A percentile compares a stretch with the other conserved stretches of the same genome.
phyloP scores from a whole-genome alignment of 176 grass and related monocot genomes.

The Cocos nucifera region DNA sequence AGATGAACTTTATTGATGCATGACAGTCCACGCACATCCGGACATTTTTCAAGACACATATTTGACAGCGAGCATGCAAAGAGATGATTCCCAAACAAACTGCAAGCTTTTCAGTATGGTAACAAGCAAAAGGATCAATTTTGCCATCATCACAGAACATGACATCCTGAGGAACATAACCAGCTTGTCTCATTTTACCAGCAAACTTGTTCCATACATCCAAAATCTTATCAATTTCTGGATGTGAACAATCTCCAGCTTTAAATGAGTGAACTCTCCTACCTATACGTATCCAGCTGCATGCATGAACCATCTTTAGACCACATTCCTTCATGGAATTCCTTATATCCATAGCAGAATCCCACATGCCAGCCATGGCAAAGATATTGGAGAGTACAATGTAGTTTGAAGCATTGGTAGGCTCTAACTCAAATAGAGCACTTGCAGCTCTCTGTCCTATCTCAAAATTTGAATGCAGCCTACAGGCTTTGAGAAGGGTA shows the following conservation, averaged over 20 bases:
- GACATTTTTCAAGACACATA: constrained; percentile 58
- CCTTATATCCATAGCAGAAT: constrained; percentile 38
- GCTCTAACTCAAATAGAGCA: constrained; percentile 58
- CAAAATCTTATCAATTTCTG: constrained; percentile 33
- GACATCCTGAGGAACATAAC: constrained; percentile 31
- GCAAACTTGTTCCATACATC: constrained; percentile 33
- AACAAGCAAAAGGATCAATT: constrained; percentile 54
- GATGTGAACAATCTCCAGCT: constrained; percentile 52
- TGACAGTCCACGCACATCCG: constrained; percentile 65
- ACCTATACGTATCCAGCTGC: constrained; percentile 40
- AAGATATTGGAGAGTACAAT: constrained; percentile 54
- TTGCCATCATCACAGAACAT: constrained; percentile 36
- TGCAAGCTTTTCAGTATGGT: constrained; percentile 49
- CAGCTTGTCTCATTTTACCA: constrained; percentile 41
- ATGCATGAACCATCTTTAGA: constrained; percentile 32
- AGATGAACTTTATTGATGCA: constrained; percentile 49
- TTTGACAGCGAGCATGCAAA: constrained; percentile 17
- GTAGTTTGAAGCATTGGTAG: constrained; percentile 53
- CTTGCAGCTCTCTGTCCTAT: constrained; percentile 46
- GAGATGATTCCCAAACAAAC: constrained; percentile 53
- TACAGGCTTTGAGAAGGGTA: constrained; percentile 58
- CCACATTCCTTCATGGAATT: constrained; percentile 37
- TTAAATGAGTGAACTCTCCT: constrained; percentile 31
- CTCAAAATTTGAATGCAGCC: constrained; percentile 48
- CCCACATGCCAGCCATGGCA: constrained; percentile 44